Evolutionary conservation across 2,329 filamentous ascomycete species (phyloP), one percentile per base, ranked within the genome.

Genomic region (Curvularia lunata): DNA sequence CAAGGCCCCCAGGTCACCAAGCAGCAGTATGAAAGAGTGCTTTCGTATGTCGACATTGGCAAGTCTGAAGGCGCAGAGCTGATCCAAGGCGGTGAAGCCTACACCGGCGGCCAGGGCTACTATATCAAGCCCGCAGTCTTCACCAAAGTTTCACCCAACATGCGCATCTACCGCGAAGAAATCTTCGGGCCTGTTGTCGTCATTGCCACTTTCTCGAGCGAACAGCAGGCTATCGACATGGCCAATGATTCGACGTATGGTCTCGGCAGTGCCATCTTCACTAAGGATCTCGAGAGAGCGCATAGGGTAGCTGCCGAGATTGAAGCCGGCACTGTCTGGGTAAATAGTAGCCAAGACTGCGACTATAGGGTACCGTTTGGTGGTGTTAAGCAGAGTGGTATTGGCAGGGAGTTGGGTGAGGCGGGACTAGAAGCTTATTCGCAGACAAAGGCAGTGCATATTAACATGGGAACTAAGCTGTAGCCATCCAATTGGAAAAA

Each of bases 61-160:
- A 79, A 80, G 63, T 71, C 67, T 12, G 81, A 83, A 23, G 82
- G 83, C 18, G 79, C 82, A 52, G 78, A 80, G 4, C 73, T 85
- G 28, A 79, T 81, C 0, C 66, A 75, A 0, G 84, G 84, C 16
- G 84, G 83, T 16, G 49, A 77, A 25, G 70, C 77, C 2, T 25
- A 54, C 18, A 50, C 52, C 32, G 61, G 60, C 21, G 65, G 79
- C 25, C n/a, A n/a, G n/a, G 85, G 84, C 1, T 87, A 81, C 73
- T 86, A 83, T 74, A 77, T 87, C 61, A 72, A 81, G 82, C 70
- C 70, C 18, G 66, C 72, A 7, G 64, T 75, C 40, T 71, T 75
- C n/a, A 46, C 46, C 21, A 51, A 54, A 8, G 41, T 42, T 6
- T 30, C 41, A 10, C 46, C 40, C 23, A 34, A 34, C 16, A 49